Percentiles rank a stretch among this genome's conserved stretches.
Evolutionary conservation across 2,329 filamentous ascomycete genomes (phyloP).

Genomic region (Fusarium pininemorale): DNA sequence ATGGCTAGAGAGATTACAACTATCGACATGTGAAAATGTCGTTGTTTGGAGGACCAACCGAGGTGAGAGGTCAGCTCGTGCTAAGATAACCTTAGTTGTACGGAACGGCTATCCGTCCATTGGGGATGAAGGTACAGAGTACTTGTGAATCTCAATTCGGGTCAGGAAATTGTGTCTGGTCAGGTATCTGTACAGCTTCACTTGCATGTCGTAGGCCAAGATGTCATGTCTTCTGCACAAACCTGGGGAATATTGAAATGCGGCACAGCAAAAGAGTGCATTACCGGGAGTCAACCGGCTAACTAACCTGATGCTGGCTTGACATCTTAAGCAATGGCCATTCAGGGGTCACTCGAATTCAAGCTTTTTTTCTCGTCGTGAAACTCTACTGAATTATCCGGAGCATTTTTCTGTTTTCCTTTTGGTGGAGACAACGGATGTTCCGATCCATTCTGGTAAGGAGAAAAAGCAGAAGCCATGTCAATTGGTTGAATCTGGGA

Average conservation of each 20-base stretch:
- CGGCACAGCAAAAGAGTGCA: slow-evolving; percentile 5
- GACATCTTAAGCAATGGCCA: not conserved
- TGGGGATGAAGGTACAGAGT: not conserved
- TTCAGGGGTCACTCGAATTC: not conserved
- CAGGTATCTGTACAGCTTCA: slow-evolving; percentile 7
- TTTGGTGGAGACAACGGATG: slow-evolving; percentile 15
- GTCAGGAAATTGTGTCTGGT: not conserved
- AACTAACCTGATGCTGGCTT: not conserved
- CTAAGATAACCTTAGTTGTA: slow-evolving; percentile 37
- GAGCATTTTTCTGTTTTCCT: slow-evolving; percentile 2
- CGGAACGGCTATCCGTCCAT: not conserved
- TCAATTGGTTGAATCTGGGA: slow-evolving; percentile 1
- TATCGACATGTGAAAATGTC: slow-evolving; percentile 26
- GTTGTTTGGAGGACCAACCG: slow-evolving; percentile 7
- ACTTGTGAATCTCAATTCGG: slow-evolving; percentile 1
- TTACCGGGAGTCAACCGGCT: not conserved
- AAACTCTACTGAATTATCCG: slow-evolving; percentile 4
- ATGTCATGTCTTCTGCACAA: not conserved
- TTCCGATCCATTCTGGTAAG: slow-evolving; percentile 6
- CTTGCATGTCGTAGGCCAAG: slow-evolving; percentile 10
- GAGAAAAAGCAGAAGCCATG: not conserved
- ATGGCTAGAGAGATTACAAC: slow-evolving; percentile 1
- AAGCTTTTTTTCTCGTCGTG: not conserved
- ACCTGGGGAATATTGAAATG: slow-evolving; percentile 15
- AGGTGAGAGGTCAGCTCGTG: slow-evolving; percentile 23